Conservation (phyloP, 805 yeast species). For the Wickerhamiella occidentalis region DNA sequence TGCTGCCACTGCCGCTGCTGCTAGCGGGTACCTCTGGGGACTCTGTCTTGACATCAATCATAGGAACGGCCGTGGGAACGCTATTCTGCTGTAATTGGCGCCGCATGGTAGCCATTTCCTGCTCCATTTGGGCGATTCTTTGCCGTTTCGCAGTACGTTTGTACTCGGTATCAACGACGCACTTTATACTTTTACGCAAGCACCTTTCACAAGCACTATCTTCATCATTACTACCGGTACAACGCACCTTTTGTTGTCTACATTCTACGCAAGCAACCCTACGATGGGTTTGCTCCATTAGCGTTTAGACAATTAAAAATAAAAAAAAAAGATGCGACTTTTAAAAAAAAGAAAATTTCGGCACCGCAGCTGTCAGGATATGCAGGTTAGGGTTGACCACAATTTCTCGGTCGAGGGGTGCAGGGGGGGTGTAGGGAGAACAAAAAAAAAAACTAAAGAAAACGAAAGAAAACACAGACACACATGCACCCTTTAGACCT, state of each 20-base stretch:
- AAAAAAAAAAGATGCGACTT: not conserved
- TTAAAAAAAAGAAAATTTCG: too few species aligned
- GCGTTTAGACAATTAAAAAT: not conserved
- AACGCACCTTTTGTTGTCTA: conserved; percentile 67
- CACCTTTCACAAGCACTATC: conserved; percentile 69
- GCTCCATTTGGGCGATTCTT: conserved; percentile 42
- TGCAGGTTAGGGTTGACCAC: not conserved
- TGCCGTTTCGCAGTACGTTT: conserved; percentile 78
- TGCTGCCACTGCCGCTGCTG: not conserved
- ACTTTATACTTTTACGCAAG: conserved; percentile 49
- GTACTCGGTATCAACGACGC: conserved; percentile 68
- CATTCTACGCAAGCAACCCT: conserved; percentile 79
- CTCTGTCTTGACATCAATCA: not conserved
- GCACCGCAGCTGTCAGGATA: too few species aligned
- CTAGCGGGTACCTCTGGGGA: not conserved
- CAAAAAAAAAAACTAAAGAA: too few species aligned
- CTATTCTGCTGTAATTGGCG: conserved; percentile 23
- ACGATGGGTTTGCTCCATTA: conserved; percentile 1
- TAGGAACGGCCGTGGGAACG: not conserved
- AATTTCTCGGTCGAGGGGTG: not conserved
- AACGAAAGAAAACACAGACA: too few species aligned
- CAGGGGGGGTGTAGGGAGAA: not conserved
- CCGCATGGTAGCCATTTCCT: conserved; percentile 59
- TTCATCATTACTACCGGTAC: conserved; percentile 39
- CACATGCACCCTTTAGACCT: conserved; percentile 25